Conservation (phyloP, 768 basidiomycete genomes). For the Ramaria rubella region DNA sequence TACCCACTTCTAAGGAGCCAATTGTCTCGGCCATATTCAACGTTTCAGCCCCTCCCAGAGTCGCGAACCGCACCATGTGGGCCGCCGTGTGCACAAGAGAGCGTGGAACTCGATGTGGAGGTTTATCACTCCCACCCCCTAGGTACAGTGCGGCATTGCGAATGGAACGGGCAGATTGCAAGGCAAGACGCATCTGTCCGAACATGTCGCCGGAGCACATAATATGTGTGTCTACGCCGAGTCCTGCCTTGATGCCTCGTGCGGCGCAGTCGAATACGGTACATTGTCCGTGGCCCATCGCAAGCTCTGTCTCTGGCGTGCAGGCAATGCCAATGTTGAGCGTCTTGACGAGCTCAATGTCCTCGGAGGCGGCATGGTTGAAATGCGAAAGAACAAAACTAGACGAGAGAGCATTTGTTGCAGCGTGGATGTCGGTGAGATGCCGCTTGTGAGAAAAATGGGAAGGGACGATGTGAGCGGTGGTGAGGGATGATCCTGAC, state of each 20-base stretch:
- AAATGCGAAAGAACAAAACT: conserved; percentile 28
- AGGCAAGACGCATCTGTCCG: conserved; percentile 24
- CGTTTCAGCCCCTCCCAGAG: conserved; percentile 27
- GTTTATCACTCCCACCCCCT: neutral
- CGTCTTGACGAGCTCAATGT: conserved; percentile 24
- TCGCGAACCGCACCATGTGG: conserved; percentile 26
- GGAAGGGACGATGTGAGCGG: conserved; percentile 4
- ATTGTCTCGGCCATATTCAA: conserved; percentile 18
- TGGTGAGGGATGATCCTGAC: conserved; percentile 2
- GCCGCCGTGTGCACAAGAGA: conserved; percentile 11
- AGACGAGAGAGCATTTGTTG: conserved; percentile 17
- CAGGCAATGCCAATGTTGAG: conserved; percentile 20
- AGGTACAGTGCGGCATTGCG: neutral
- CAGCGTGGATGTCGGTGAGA: neutral
- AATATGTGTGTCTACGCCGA: conserved; percentile 22
- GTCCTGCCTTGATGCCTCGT: conserved; percentile 24
- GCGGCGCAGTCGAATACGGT: conserved; percentile 23
- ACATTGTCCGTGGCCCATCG: conserved; percentile 28
- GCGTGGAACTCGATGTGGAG: neutral
- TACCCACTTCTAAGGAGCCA: conserved; percentile 27
- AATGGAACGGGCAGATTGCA: conserved; percentile 22
- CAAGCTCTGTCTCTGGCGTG: conserved; percentile 27
- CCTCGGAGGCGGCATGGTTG: conserved; percentile 24
- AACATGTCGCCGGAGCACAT: conserved; percentile 25
- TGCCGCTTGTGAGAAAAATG: neutral